Base-by-base conservation (phyloP, 2,329 filamentous ascomycete genomes). In the Penicillium aurantiogriseum region DNA sequence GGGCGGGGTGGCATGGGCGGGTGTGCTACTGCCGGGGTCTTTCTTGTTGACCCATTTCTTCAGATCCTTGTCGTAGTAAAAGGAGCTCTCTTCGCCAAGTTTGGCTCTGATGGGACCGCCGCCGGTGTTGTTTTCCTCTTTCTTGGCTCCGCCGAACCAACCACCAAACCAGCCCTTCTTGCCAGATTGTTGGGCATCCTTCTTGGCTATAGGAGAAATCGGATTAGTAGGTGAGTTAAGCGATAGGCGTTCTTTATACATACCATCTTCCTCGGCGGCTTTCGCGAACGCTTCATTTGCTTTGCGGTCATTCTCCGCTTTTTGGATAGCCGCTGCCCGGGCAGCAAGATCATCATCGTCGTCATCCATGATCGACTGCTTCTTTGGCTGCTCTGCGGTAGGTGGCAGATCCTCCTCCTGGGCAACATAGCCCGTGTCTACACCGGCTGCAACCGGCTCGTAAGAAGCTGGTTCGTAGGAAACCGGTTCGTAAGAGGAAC, bases 21-120 rank as follows among this genome's bases (percentile, higher is more conserved):
- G 75, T 25, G 81, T 84, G 54, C 89, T 87, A 8, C 85, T 83
- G 15, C 79, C 79, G 13, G 88, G 88, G 11, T 86, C 85, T 72
- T 96, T 97, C 80, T 97, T 97, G 80, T 99, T 97, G 72, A 99
- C 83, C 95, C 95, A 99, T 72, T 94, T 92, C 80, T 96, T 95
- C 51, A 96, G 83, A n/a, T 97, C 90, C 2, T 92, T 89, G 70
- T 99, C 94, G 69, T 94, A 99, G 65, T 93, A 88, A 75, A 99
- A 97, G 45, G 87, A 91, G 74, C 86, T 96, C 70, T 94, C 86
- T 74, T 99, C 95, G 60, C 93, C 95, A 9, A 99, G 84, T 70
- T 99, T 99, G 61, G 95, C 94, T 66, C 85, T 87, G 73, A 97
- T 90, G n/a, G 92, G 85, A 29, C 74, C 76, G 25, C 68, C 65